A percentile compares a stretch with the other conserved stretches of the same genome.
Conservation (phyloP, 192 early-diverging fungal species). For the Coemansia sp. region DNA sequence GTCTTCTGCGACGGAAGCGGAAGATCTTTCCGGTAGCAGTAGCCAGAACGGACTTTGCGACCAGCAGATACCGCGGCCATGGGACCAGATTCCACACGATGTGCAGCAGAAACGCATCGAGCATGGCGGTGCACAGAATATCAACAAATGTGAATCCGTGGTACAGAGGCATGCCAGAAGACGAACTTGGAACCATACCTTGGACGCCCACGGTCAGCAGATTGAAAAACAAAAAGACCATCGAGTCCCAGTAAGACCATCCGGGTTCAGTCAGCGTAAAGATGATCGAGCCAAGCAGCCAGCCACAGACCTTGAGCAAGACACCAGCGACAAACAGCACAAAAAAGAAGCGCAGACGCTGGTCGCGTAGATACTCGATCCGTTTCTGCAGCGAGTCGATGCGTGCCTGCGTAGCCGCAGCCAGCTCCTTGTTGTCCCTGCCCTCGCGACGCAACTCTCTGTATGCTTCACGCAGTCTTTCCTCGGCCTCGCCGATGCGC, state of each 20-base stretch:
- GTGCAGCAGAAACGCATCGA: conserved; percentile 43
- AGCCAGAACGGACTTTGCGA: conserved; percentile 20
- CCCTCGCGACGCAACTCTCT: conserved; percentile 34
- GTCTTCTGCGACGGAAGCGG: conserved; percentile 4
- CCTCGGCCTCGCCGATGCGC: conserved; percentile 38
- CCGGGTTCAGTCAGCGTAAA: conserved; percentile 44
- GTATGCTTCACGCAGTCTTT: conserved; percentile 26
- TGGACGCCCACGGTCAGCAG: conserved; percentile 52
- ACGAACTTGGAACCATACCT: conserved; percentile 38
- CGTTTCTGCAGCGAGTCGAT: conserved; percentile 30
- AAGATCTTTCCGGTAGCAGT: conserved; percentile 19
- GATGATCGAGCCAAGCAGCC: conserved; percentile 42
- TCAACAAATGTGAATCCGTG: conserved; percentile 45
- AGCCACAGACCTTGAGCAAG: conserved; percentile 45
- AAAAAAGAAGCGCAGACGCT: conserved; percentile 40
- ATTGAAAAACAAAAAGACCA: conserved; percentile 52
- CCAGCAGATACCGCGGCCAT: conserved; percentile 30
- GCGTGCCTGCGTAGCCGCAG: conserved; percentile 1
- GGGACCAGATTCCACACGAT: conserved; percentile 48
- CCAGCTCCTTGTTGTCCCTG: conserved; percentile 22
- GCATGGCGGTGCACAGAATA: conserved; percentile 43
- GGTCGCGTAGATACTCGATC: conserved; percentile 17
- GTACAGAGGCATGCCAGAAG: conserved; percentile 45
- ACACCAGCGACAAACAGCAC: conserved; percentile 34
- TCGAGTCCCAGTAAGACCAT: conserved; percentile 55